Percentiles rank a stretch among this genome's conserved stretches.
Evolutionary conservation across 176 grass and related monocot genomes (phyloP).

Genomic region (Carex pumila): DNA sequence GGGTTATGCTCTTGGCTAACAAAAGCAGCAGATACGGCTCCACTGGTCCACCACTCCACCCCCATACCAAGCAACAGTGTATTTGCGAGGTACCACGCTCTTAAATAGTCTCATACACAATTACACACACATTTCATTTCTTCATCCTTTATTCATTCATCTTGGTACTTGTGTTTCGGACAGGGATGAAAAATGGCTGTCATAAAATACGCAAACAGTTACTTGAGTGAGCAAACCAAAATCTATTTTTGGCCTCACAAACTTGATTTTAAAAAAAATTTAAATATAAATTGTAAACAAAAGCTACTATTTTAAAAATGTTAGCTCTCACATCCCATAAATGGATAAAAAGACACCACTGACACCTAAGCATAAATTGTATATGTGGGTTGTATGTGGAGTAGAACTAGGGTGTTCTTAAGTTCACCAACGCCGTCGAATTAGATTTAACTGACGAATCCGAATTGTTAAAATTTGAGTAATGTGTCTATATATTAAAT

Average conservation of each 20-base stretch:
- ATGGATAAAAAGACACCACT: too few relatives aligned
- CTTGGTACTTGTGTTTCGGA: slow-evolving; percentile 24
- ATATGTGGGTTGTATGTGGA: too few relatives aligned
- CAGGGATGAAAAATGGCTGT: slow-evolving; percentile 3
- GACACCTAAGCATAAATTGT: too few relatives aligned
- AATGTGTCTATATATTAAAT: too few relatives aligned
- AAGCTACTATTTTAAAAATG: neutral
- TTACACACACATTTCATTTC: neutral
- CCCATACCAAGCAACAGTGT: neutral
- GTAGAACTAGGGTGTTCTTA: too few relatives aligned
- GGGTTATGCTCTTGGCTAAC: too few relatives aligned
- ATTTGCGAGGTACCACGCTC: slow-evolving; percentile 15
- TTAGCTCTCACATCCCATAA: too few relatives aligned
- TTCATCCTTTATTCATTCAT: slow-evolving; percentile 6
- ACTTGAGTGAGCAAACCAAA: neutral
- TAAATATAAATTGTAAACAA: neutral
- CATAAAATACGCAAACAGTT: neutral
- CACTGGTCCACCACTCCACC: too few relatives aligned
- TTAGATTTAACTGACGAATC: too few relatives aligned
- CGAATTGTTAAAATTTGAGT: too few relatives aligned
- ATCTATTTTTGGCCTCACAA: neutral
- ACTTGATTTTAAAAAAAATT: neutral
- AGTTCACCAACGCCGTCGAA: too few relatives aligned
- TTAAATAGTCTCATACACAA: neutral
- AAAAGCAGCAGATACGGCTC: neutral